Evolutionary conservation across 192 early-diverging fungal genomes (phyloP).

Genomic region (Borealophlyctis nickersoniae): DNA sequence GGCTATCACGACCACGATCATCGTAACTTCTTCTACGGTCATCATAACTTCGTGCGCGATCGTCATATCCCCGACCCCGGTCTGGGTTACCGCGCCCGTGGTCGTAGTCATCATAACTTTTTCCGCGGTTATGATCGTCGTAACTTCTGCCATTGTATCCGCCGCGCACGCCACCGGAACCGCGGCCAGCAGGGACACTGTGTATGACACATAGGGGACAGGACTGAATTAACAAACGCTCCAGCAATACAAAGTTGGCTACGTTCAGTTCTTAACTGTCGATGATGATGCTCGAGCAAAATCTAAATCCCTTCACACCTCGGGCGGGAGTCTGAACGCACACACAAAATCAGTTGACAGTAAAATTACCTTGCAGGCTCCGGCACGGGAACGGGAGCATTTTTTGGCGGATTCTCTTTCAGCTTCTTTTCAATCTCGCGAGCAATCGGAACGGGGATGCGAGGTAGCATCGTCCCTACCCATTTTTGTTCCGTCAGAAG

Average conservation of each 20-base stretch:
- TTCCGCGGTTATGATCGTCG: not conserved
- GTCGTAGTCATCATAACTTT: not conserved
- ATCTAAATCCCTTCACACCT: no score
- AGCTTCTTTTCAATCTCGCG: slow-evolving; percentile 69
- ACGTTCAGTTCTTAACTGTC: no score
- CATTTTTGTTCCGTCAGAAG: slow-evolving; percentile 75
- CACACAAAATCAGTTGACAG: no score
- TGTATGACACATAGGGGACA: not conserved
- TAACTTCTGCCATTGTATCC: not conserved
- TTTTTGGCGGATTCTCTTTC: slow-evolving; percentile 24
- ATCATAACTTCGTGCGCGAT: not conserved
- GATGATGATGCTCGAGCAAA: no score
- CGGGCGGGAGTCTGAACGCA: no score
- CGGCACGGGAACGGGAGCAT: slow-evolving; percentile 9
- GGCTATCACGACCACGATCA: not conserved
- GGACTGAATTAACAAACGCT: no score
- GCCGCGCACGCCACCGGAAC: not conserved
- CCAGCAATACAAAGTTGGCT: no score
- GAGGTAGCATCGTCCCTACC: slow-evolving; percentile 73
- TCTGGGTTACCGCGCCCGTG: not conserved
- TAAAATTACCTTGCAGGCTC: no score
- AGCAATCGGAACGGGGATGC: slow-evolving; percentile 79
- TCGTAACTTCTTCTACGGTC: not conserved
- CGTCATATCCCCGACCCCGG: not conserved
- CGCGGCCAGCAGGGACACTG: not conserved